Conservation (phyloP, 768 basidiomycete species). For the Erythrobasidium yunnanense region DNA sequence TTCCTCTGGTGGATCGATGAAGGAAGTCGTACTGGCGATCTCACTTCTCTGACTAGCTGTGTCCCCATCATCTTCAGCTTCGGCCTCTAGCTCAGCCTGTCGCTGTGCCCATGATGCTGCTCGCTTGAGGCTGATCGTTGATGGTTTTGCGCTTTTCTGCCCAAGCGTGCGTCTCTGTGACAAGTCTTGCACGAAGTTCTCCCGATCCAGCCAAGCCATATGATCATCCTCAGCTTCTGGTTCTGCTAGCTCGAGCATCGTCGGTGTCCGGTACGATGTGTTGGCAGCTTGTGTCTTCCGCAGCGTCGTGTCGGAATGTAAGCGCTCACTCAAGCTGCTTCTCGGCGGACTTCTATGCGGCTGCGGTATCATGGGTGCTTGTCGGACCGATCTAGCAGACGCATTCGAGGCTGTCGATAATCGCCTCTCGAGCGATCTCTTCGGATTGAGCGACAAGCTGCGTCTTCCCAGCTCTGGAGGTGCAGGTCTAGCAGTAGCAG, state of each 20-base stretch:
- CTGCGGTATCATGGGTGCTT: not conserved
- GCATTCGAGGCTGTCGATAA: not conserved
- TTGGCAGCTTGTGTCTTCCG: too few species aligned
- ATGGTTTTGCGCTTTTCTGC: not conserved
- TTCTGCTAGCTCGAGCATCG: too few species aligned
- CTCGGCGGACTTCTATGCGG: too few species aligned
- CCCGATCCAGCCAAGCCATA: not conserved
- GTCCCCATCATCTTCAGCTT: not conserved
- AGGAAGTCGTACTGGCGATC: not conserved
- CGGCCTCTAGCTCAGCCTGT: not conserved
- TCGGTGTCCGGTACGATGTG: too few species aligned
- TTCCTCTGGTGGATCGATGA: too few species aligned
- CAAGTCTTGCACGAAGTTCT: slow-evolving; percentile 5
- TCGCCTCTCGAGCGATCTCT: not conserved
- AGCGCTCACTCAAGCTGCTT: too few species aligned
- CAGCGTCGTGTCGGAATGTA: too few species aligned
- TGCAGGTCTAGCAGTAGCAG: not conserved
- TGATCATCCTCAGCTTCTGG: not conserved
- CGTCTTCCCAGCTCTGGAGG: not conserved
- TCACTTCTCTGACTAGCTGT: not conserved
- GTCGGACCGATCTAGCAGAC: not conserved
- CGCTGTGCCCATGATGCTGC: not conserved
- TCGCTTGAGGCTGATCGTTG: not conserved
- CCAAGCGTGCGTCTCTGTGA: not conserved
- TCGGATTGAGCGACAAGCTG: slow-evolving; percentile 20